A percentile compares a stretch with the other conserved stretches of the same genome.
Conservation (phyloP, 805 yeast species). For the Wickerhamomyces bovis region DNA sequence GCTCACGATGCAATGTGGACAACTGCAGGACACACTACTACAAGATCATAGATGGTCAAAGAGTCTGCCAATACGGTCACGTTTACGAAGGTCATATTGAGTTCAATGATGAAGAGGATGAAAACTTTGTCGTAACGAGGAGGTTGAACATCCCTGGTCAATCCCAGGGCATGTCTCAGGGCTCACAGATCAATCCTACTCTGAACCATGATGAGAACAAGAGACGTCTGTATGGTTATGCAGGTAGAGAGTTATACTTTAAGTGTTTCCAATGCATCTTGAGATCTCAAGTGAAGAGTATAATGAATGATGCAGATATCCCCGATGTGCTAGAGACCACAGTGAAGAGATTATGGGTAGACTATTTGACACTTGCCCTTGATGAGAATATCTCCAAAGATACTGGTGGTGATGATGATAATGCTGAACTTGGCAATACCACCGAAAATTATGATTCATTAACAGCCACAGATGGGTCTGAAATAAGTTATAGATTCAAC, state of each 20-base stretch:
- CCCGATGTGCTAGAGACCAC: slow-evolving; percentile 26
- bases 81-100: slow-evolving; percentile 77
- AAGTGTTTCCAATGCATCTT: slow-evolving; percentile 47
- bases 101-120: slow-evolving; percentile 78
- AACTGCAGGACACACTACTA: slow-evolving; percentile 81
- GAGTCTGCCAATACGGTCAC: slow-evolving; percentile 88
- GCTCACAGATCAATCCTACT: slow-evolving; percentile 26
- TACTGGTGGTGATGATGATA: slow-evolving; percentile 4
- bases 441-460: slow-evolving; percentile 7
- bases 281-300: slow-evolving; percentile 38
- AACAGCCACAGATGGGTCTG: slow-evolving; percentile 9
- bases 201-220: slow-evolving; percentile 9
- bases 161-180: slow-evolving; percentile 34
- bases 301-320: slow-evolving; percentile 28
- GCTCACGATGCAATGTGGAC: slow-evolving; percentile 83
- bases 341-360: slow-evolving; percentile 35
- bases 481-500: slow-evolving; percentile 4
- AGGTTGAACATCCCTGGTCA: slow-evolving; percentile 43
- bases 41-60: slow-evolving; percentile 66
- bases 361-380: slow-evolving; percentile 13
- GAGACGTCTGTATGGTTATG: slow-evolving; percentile 39
- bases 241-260: slow-evolving; percentile 38
- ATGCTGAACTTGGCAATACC: slow-evolving; percentile 6
- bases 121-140: slow-evolving; percentile 42
- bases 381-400: background rate